Conservation (phyloP, 2,329 filamentous ascomycete genomes). For the Xylariaceae sp. region DNA sequence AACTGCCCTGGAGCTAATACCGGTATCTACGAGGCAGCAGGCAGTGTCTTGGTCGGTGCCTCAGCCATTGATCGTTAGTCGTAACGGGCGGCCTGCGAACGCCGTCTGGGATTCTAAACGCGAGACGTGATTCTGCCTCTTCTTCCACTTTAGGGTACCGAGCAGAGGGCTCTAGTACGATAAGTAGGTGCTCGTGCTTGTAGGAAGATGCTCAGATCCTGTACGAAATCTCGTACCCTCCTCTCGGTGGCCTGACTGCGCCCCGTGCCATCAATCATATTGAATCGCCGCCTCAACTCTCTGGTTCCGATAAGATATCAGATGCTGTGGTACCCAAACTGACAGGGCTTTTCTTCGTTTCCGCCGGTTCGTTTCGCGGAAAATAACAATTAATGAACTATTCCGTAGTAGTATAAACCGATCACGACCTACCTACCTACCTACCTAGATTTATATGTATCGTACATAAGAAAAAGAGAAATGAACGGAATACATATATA, state of each 20-base stretch:
- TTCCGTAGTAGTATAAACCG: neutral
- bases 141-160: neutral
- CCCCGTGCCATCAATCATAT: neutral
- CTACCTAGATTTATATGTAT: neutral
- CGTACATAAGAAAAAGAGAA: neutral
- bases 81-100: neutral
- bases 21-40: too few species aligned
- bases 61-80: neutral
- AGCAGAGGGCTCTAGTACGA: too few species aligned
- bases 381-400: neutral
- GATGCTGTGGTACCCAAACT: neutral
- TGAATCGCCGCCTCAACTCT: neutral
- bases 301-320: neutral
- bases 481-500: neutral
- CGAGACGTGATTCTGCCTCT: neutral
- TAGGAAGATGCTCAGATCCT: neutral
- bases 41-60: neutral
- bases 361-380: neutral
- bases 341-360: neutral
- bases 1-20: neutral
- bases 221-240: neutral
- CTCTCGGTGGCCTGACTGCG: neutral
- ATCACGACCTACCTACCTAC: neutral
- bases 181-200: too few species aligned
- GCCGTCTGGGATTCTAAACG: neutral